phyloP scores from a whole-genome alignment of 2,329 filamentous ascomycete genomes.

The Epichloe typhina region DNA sequence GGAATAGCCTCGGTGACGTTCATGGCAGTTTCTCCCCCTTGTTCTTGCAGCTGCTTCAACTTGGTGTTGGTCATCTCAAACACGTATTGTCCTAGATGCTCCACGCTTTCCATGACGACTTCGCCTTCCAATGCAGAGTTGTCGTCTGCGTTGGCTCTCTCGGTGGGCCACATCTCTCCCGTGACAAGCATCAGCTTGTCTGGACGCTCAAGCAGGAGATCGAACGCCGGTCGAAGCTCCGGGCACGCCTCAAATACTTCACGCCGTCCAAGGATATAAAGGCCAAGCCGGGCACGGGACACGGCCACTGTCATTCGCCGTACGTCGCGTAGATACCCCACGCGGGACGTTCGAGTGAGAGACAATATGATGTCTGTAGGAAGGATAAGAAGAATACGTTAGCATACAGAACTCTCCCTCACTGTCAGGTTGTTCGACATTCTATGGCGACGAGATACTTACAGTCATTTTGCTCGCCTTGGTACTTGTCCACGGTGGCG shows the following conservation, averaged over 20 bases:
- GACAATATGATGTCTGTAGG: constrained; percentile 79
- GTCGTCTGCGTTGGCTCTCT: constrained; percentile 34
- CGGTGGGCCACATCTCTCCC: constrained; percentile 72
- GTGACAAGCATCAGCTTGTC: constrained; percentile 72
- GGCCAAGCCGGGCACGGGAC: constrained; percentile 77
- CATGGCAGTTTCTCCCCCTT: constrained; percentile 12
- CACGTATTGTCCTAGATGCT: constrained; percentile 92
- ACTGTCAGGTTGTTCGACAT: too few relatives aligned
- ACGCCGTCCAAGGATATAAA: constrained; percentile 83
- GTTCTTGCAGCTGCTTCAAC: constrained; percentile 34
- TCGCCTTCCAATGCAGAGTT: constrained; percentile 34
- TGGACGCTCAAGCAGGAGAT: constrained; percentile 59
- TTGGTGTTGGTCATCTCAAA: constrained; percentile 78
- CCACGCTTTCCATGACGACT: constrained; percentile 74
- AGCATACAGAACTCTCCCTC: background rate
- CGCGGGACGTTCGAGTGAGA: constrained; percentile 73
- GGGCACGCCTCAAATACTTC: constrained; percentile 80
- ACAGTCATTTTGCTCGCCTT: constrained; percentile 99
- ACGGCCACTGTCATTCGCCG: constrained; percentile 88
- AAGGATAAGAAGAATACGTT: background rate
- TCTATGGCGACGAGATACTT: constrained; percentile 27
- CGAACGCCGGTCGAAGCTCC: constrained; percentile 79
- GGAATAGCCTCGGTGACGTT: constrained; percentile 12
- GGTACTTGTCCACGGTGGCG: constrained; percentile 95
- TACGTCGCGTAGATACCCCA: constrained; percentile 87